These are phyloP conservation scores for Rhypophila decipiens DNA, from an alignment of 495 filamentous ascomycete species.

Conservation along the genomic window DNA sequence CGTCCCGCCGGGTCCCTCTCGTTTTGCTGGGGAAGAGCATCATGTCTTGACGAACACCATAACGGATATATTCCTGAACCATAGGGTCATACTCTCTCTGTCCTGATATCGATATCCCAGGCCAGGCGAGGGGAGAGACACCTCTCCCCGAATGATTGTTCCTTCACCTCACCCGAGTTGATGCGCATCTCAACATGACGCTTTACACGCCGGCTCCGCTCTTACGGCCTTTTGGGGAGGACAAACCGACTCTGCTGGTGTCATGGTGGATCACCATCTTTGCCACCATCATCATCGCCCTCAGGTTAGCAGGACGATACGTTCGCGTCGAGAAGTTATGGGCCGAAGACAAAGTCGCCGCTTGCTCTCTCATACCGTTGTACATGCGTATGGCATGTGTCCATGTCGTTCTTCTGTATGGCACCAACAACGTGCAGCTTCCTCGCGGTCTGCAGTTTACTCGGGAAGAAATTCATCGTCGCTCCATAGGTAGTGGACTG, in stretches of 20 bases:
- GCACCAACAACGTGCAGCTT: constrained; percentile 77
- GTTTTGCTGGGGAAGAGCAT: too few species aligned
- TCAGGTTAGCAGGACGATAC: constrained; percentile 71
- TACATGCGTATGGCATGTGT: constrained; percentile 73
- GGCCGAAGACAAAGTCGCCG: constrained; percentile 79
- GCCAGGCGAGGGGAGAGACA: too few species aligned
- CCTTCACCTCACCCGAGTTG: not conserved
- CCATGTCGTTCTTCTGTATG: constrained; percentile 74
- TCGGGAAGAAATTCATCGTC: constrained; percentile 38
- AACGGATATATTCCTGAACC: not conserved
- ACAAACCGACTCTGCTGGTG: constrained; percentile 74
- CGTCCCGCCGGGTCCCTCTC: too few species aligned
- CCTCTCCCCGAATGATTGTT: too few species aligned
- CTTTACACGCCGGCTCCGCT: constrained; percentile 54
- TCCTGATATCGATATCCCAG: not conserved
- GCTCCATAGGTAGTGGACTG: constrained; percentile 52
- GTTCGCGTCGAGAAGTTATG: constrained; percentile 76
- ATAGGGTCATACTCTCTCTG: not conserved
- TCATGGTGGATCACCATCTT: constrained; percentile 90
- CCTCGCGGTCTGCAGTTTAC: constrained; percentile 25
- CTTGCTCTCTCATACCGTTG: constrained; percentile 70
- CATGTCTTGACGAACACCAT: not conserved
- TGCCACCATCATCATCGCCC: constrained; percentile 68
- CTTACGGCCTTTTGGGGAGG: constrained; percentile 45
- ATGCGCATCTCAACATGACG: constrained; percentile 28